phyloP scores from a whole-genome alignment of 495 filamentous ascomycete species.

The Podospora conica region DNA sequence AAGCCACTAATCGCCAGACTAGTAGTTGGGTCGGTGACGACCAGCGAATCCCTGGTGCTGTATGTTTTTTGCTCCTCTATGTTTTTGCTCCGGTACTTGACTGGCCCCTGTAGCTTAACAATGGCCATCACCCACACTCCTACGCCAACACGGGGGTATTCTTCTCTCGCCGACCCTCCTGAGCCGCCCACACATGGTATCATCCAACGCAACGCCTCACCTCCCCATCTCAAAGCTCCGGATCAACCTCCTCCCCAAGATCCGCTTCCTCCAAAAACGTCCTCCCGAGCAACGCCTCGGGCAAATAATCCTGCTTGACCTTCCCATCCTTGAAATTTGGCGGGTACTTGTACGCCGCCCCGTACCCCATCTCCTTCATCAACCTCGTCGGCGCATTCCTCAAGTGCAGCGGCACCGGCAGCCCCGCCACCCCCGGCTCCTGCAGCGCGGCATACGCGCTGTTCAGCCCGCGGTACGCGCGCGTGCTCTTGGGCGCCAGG shows the following conservation, averaged over 20 bases:
- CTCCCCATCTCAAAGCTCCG: slow-evolving; percentile 38
- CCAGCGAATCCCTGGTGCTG: too few relatives aligned
- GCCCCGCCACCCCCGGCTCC: slow-evolving; percentile 71
- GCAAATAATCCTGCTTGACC: slow-evolving; percentile 86
- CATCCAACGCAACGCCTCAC: too few relatives aligned
- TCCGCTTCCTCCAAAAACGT: slow-evolving; percentile 77
- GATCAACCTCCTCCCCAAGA: slow-evolving; percentile 72
- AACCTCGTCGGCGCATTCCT: slow-evolving; percentile 85
- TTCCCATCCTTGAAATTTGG: slow-evolving; percentile 80
- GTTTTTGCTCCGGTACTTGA: too few relatives aligned
- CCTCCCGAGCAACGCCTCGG: slow-evolving; percentile 59
- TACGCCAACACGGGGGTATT: too few relatives aligned
- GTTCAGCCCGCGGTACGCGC: slow-evolving; percentile 76
- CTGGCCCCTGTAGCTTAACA: too few relatives aligned
- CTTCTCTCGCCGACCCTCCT: too few relatives aligned
- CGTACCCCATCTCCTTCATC: slow-evolving; percentile 90
- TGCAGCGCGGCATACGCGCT: slow-evolving; percentile 66
- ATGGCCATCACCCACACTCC: too few relatives aligned
- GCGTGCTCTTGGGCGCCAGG: slow-evolving; percentile 75
- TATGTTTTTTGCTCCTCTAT: too few relatives aligned
- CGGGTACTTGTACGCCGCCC: slow-evolving; percentile 93
- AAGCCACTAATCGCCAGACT: too few relatives aligned
- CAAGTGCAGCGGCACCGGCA: slow-evolving; percentile 81
- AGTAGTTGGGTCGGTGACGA: too few relatives aligned
- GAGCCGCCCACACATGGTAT: too few relatives aligned